Evolutionary conservation across 1,139 yeast species (phyloP).

Genomic region (Geotrichum europaeum): DNA sequence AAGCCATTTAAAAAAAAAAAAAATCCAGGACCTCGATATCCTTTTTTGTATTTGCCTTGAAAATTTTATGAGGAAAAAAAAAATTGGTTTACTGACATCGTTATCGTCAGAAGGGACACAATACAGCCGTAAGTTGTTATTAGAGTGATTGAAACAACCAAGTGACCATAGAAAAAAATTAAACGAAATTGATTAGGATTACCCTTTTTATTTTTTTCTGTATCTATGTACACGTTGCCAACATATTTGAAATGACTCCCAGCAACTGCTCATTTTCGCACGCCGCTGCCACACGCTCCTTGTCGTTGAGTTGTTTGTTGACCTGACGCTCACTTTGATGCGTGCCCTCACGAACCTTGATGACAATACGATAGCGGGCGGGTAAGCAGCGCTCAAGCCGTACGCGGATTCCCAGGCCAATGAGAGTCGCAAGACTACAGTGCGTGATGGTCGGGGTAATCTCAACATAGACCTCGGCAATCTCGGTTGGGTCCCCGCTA

Average conservation of each 20-base stretch:
- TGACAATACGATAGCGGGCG: conserved; percentile 71
- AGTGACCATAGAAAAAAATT: too few relatives aligned
- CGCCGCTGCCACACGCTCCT: conserved; percentile 97
- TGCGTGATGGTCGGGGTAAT: conserved; percentile 98
- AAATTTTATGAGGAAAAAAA: too few relatives aligned
- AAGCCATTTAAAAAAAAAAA: too few relatives aligned
- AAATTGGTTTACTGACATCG: too few relatives aligned
- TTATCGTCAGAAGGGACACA: too few relatives aligned
- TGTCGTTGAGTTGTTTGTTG: conserved; percentile 92
- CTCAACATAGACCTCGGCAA: conserved; percentile 71
- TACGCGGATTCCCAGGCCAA: conserved; percentile 91
- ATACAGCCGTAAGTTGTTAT: too few relatives aligned
- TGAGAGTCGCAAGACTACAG: conserved; percentile 90
- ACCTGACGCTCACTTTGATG: conserved; percentile 96
- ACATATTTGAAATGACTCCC: conserved; percentile 85
- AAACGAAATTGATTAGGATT: background rate
- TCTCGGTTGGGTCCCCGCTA: conserved; percentile 44
- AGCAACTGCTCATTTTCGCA: conserved; percentile 93
- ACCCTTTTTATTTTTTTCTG: background rate
- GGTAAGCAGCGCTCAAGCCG: conserved; percentile 86
- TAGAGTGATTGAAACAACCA: too few relatives aligned
- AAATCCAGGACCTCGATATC: too few relatives aligned
- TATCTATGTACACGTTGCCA: conserved; percentile 55
- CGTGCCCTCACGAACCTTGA: conserved; percentile 80
- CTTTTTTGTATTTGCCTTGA: too few relatives aligned